Conservation (phyloP, 2,329 filamentous ascomycete genomes). For the Fusarium circinatum region DNA sequence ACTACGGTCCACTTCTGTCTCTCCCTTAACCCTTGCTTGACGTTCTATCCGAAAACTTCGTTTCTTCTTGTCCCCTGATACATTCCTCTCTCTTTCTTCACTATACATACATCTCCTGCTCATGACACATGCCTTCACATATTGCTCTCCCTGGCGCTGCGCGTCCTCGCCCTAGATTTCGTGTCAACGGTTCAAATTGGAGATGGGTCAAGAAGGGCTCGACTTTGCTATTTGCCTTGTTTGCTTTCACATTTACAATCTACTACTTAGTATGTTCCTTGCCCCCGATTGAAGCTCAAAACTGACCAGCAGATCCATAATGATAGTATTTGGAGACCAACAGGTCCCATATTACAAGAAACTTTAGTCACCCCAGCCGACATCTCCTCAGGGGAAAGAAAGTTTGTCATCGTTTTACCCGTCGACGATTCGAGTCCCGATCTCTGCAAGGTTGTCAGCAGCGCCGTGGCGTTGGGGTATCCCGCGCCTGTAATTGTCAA, state of each 20-base stretch:
- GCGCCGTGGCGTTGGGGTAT: slow-evolving; percentile 43
- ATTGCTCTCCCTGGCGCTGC: slow-evolving; percentile 27
- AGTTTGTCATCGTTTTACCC: slow-evolving; percentile 40
- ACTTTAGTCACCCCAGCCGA: not conserved
- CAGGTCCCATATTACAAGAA: slow-evolving; percentile 20
- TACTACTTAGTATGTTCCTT: slow-evolving; percentile 25
- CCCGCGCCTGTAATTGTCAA: slow-evolving; percentile 47
- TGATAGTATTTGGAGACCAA: slow-evolving; percentile 27
- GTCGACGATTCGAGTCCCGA: slow-evolving; percentile 43
- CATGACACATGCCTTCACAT: slow-evolving; percentile 32
- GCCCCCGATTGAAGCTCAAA: not conserved
- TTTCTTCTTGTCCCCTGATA: not conserved
- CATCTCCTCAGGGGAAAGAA: slow-evolving; percentile 31
- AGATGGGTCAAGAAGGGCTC: slow-evolving; percentile 24
- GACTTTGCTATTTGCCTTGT: not conserved
- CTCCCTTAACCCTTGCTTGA: not conserved
- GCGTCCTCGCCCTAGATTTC: slow-evolving; percentile 28
- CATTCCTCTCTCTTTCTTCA: slow-evolving; percentile 2
- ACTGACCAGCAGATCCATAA: slow-evolving; percentile 33
- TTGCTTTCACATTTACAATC: slow-evolving; percentile 12
- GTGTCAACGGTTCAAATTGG: slow-evolving; percentile 27
- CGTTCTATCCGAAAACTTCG: not conserved
- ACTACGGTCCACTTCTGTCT: slow-evolving; percentile 2
- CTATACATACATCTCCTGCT: not conserved
- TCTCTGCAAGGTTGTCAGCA: slow-evolving; percentile 46